phyloP scores from a whole-genome alignment of 2,329 filamentous ascomycete genomes.

The Malbranchea zuffiana region DNA sequence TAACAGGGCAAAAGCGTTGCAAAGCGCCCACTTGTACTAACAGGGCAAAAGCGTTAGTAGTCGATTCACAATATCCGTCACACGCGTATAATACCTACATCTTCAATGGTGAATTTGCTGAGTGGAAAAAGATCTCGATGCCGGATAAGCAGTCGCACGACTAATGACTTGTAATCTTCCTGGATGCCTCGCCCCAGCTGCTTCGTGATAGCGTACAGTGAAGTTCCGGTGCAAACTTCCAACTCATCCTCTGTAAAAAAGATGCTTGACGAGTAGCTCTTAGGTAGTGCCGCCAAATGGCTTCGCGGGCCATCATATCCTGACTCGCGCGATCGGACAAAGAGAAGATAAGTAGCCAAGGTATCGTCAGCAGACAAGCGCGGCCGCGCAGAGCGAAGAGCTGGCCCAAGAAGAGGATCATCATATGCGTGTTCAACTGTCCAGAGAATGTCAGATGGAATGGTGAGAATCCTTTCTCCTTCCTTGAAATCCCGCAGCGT shows the following conservation, averaged over 20 bases:
- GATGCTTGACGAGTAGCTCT: slow-evolving; percentile 27
- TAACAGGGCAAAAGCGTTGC: slow-evolving; percentile 18
- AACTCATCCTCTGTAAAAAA: slow-evolving; percentile 28
- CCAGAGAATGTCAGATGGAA: slow-evolving; percentile 24
- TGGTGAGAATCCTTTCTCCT: slow-evolving; percentile 27
- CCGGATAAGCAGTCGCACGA: slow-evolving; percentile 21
- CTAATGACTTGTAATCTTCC: slow-evolving; percentile 23
- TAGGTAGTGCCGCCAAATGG: slow-evolving; percentile 24
- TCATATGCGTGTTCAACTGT: slow-evolving; percentile 25
- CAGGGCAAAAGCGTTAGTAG: slow-evolving; percentile 15
- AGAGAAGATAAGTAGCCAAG: slow-evolving; percentile 26
- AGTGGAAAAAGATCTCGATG: slow-evolving; percentile 27
- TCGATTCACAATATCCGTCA: slow-evolving; percentile 17
- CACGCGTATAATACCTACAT: slow-evolving; percentile 21
- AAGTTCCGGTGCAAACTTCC: slow-evolving; percentile 25
- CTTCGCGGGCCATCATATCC: slow-evolving; percentile 23
- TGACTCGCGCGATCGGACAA: slow-evolving; percentile 25
- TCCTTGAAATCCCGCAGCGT: slow-evolving; percentile 23
- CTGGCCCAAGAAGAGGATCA: slow-evolving; percentile 25
- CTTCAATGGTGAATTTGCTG: slow-evolving; percentile 24
- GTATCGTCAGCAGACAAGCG: slow-evolving; percentile 27
- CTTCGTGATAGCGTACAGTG: slow-evolving; percentile 26
- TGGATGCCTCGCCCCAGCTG: slow-evolving; percentile 22
- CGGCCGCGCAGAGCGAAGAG: slow-evolving; percentile 22
- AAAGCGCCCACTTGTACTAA: slow-evolving; percentile 31